phyloP scores from a whole-genome alignment of 23 red algal genomes.

The Chondrus crispus region DNA sequence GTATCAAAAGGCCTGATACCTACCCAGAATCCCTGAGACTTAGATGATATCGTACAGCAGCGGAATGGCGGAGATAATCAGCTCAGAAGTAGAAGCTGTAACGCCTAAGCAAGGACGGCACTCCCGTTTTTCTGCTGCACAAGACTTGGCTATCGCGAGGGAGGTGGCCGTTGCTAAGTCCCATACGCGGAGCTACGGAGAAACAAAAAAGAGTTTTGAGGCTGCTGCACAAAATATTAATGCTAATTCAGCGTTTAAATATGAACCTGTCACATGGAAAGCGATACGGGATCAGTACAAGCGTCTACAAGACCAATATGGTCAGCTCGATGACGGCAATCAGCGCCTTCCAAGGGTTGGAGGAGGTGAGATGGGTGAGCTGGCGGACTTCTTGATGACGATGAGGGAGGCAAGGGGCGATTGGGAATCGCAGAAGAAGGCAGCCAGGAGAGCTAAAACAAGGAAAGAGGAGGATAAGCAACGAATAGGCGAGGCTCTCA shows the following conservation, averaged over 20 bases:
- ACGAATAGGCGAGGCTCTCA: neutral
- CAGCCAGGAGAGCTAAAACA: neutral
- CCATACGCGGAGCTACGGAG: neutral
- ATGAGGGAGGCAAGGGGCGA: neutral
- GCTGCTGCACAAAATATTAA: neutral
- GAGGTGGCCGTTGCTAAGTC: neutral
- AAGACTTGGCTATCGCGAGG: neutral
- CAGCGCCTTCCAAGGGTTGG: neutral
- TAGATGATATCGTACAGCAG: too few relatives aligned
- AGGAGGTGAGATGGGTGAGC: slow-evolving; percentile 5
- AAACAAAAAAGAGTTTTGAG: neutral
- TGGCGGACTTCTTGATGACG: neutral
- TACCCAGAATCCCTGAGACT: too few relatives aligned
- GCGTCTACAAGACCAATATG: neutral
- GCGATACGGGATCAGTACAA: neutral
- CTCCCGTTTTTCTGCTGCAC: neutral
- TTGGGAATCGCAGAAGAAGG: neutral
- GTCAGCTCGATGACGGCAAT: neutral
- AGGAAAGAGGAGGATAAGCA: neutral
- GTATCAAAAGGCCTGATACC: too few relatives aligned
- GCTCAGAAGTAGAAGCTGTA: too few relatives aligned
- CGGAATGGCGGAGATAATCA: too few relatives aligned
- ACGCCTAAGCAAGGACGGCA: neutral
- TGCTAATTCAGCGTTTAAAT: neutral
- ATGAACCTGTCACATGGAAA: neutral